These are phyloP conservation scores for Bothriochloa decipiens DNA, from an alignment of 176 grass and related monocot species.

Conservation along the genomic window DNA sequence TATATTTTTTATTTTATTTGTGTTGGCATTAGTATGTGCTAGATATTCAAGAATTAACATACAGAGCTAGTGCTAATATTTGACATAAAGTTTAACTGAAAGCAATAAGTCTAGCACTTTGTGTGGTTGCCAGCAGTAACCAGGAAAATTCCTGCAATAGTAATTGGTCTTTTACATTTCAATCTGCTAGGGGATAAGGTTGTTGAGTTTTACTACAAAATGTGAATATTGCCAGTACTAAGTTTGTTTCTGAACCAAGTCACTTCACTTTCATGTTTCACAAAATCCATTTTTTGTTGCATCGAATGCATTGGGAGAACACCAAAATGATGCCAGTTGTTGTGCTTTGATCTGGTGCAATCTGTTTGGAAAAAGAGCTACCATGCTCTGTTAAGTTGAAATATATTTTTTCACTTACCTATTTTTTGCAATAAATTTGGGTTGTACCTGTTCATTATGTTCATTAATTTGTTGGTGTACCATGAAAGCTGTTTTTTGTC, in stretches of 20 bases:
- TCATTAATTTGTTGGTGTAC: neutral
- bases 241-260: constrained; percentile 25
- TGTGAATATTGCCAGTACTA: neutral
- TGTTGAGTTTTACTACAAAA: neutral
- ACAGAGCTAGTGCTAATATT: neutral
- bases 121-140: neutral
- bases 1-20: neutral
- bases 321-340: neutral
- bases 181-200: neutral
- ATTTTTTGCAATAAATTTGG: neutral
- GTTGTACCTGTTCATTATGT: neutral
- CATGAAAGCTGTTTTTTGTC: constrained; percentile 8
- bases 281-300: neutral
- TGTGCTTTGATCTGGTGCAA: constrained; percentile 1
- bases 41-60: neutral
- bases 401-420: neutral
- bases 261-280: neutral
- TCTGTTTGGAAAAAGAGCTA: constrained; percentile 1
- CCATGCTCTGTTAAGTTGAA: neutral
- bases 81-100: neutral
- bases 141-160: neutral
- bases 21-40: neutral
- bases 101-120: neutral
- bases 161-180: constrained; percentile 8
- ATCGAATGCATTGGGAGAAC: neutral